Percentiles rank a stretch among this genome's conserved stretches.
Evolutionary conservation across 1,139 yeast species (phyloP).

Genomic region (Suhomyces terraborum): DNA sequence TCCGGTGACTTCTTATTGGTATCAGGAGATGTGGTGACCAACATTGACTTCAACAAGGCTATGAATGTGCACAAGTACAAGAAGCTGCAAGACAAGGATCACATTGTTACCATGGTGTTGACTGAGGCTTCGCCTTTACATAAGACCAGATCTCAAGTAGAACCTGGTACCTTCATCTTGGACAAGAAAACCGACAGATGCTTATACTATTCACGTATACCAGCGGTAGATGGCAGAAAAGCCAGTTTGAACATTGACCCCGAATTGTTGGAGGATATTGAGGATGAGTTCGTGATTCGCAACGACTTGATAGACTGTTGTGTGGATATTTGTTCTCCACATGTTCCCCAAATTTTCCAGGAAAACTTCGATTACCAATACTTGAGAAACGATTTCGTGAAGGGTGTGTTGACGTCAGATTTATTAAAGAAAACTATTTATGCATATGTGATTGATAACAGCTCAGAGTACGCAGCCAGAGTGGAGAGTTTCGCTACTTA

Average conservation of each 20-base stretch:
- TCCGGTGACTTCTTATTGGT: conserved; percentile 87
- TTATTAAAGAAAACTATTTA: conserved; percentile 87
- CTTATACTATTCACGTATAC: conserved; percentile 76
- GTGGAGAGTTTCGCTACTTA: conserved; percentile 94
- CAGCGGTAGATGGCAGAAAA: conserved; percentile 57
- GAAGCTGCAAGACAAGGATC: conserved; percentile 77
- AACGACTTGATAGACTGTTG: conserved; percentile 96
- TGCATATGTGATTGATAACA: conserved; percentile 67
- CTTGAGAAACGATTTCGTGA: conserved; percentile 82
- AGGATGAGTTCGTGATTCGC: conserved; percentile 73
- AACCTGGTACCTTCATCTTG: conserved; percentile 82
- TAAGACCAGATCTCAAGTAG: conserved; percentile 74
- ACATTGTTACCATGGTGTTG: conserved; percentile 90
- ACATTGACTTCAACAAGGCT: conserved; percentile 75
- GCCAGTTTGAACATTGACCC: conserved; percentile 74
- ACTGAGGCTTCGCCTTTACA: conserved; percentile 86
- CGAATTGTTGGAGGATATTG: conserved; percentile 73
- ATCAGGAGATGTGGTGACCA: conserved; percentile 93
- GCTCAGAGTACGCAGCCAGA: conserved; percentile 83
- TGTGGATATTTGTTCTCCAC: conserved; percentile 92
- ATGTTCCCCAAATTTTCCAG: conserved; percentile 92
- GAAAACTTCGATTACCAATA: conserved; percentile 94
- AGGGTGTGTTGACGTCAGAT: conserved; percentile 89
- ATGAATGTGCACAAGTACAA: conserved; percentile 72
- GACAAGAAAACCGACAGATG: conserved; percentile 76